phyloP scores from a whole-genome alignment of 192 early-diverging fungal genomes.

The Rhizoclosmatium sp. region DNA sequence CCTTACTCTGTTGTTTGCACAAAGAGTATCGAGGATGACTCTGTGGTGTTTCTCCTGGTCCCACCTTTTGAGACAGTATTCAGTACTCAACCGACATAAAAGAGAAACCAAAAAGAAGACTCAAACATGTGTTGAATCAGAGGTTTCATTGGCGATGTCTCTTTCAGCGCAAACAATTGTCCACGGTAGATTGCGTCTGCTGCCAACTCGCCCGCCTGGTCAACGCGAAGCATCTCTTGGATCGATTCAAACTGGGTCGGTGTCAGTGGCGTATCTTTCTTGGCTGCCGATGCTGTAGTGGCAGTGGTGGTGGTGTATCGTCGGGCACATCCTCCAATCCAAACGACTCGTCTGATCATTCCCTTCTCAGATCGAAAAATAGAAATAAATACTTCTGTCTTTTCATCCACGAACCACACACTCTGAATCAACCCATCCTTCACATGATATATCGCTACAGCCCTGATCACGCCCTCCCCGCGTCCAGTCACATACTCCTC shows the following conservation, averaged over 20 bases:
- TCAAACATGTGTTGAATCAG: conserved; percentile 79
- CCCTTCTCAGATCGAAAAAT: too few species aligned
- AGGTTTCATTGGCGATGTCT: conserved; percentile 70
- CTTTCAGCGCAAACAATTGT: conserved; percentile 82
- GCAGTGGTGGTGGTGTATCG: neutral
- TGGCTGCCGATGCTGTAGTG: neutral
- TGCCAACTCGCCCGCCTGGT: conserved; percentile 96
- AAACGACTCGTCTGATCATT: too few species aligned
- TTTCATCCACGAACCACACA: conserved; percentile 13
- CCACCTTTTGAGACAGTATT: too few species aligned
- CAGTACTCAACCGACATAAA: too few species aligned
- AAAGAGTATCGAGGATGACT: conserved; percentile 76
- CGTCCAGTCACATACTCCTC: conserved; percentile 4
- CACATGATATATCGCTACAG: neutral
- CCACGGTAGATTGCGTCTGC: conserved; percentile 97
- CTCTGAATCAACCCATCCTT: neutral
- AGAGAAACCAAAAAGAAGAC: too few species aligned
- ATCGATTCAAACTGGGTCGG: conserved; percentile 28
- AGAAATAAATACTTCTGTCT: too few species aligned
- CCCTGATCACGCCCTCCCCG: neutral
- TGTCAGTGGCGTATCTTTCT: neutral
- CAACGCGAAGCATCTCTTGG: conserved; percentile 83
- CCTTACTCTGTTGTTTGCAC: conserved; percentile 80
- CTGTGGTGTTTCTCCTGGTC: conserved; percentile 92
- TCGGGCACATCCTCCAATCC: neutral